Evolutionary conservation across 495 filamentous ascomycete species (phyloP).

Genomic region (Baudoinia panamericana): DNA sequence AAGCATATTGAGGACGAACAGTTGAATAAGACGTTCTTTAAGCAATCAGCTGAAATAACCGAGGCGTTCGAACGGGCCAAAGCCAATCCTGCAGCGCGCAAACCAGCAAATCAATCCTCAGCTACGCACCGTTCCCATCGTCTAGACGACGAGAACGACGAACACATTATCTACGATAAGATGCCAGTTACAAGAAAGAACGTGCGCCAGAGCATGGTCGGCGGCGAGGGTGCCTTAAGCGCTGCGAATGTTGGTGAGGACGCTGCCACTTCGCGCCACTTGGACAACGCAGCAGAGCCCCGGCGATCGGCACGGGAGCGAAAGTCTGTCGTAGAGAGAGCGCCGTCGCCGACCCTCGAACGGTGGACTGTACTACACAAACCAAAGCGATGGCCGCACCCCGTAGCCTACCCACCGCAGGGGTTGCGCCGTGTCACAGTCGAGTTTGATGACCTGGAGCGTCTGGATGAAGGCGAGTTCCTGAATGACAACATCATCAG

Average conservation of each 20-base stretch:
- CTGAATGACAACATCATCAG: conserved; percentile 85
- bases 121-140: too few relatives aligned
- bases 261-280: background rate
- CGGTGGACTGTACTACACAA: conserved; percentile 11
- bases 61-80: background rate
- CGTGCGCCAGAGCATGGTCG: background rate
- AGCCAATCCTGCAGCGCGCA: too few relatives aligned
- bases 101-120: too few relatives aligned
- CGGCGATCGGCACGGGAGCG: conserved; percentile 1
- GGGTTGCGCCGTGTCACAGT: conserved; percentile 62
- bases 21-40: background rate
- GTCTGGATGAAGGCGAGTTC: conserved; percentile 72
- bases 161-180: too few relatives aligned
- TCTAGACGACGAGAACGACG: too few relatives aligned
- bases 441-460: conserved; percentile 61
- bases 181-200: too few relatives aligned
- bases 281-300: background rate
- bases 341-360: conserved; percentile 5
- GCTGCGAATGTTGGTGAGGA: too few relatives aligned
- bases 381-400: conserved; percentile 30
- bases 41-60: background rate
- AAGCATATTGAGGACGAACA: background rate
- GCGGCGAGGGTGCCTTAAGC: background rate
- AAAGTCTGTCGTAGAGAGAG: background rate
- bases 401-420: conserved; percentile 55